Evolutionary conservation across 306 rosid species (phyloP), one percentile per base, ranked within the genome.

Genomic region (Astragalus membranaceus): DNA sequence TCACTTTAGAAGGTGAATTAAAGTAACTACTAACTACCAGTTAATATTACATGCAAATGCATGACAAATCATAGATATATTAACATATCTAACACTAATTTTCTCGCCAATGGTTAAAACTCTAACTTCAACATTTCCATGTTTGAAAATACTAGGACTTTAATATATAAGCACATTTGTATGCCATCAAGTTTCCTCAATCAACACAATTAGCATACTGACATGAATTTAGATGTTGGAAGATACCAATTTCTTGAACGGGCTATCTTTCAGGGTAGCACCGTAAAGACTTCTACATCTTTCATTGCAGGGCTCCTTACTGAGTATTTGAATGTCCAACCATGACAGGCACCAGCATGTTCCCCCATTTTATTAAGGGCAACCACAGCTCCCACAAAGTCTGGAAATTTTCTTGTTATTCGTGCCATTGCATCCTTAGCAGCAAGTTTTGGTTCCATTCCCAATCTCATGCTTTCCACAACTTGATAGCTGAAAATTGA

Each of bases 391-490:
- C 99, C 99, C 15, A 88, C 47, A 48, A 91, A 94, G 70, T 76
- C 72, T 0, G 97, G 99, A 80, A 87, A 91, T 42, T 77, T 94
- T 56, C 87, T 79, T 0, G 86, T 87, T 44, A 94, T 91, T 72
- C 97, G 81, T 16, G 81, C 76, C 61, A 91, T 84, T 54, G 97
- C 97, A 70, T 94, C 95, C 77, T 77, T 60, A 1, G 96, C 95
- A 33, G 99, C 97, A 17, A 75, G 80, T 81, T 86, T 71, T 12
- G 97, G 99, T 48, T 84, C 96, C 89, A 94, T 81, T 77, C 99
- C 97, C 39, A 85, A 71, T 83, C 95, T 86, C 99, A 94, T 87
- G 71, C 95, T 94, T 85, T 94, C 97, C 73, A 94, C 96, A 16
- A 94, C 96, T 86, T 94, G 99, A 85, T 94, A 94, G 60, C 97